Percentiles rank a stretch among this genome's conserved stretches.
Evolutionary conservation across 2,329 filamentous ascomycete species (phyloP).

Genomic region (Coleophoma eucalyptorum): DNA sequence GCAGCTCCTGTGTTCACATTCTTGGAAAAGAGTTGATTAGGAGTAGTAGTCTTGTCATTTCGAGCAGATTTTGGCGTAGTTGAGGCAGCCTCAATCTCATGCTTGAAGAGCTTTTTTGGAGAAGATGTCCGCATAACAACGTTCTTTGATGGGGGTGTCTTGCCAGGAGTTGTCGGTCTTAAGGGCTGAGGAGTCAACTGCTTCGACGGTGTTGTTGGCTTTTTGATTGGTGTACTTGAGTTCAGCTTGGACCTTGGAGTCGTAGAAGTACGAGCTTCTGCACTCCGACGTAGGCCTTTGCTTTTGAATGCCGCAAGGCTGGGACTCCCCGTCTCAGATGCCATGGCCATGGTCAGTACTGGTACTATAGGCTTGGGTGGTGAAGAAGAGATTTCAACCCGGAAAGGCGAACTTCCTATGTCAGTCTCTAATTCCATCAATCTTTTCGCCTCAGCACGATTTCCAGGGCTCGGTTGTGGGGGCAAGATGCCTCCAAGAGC

Average conservation of each 20-base stretch:
- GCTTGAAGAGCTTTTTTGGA: constrained; percentile 39
- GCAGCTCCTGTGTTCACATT: constrained; percentile 49
- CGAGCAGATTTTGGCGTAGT: constrained; percentile 23
- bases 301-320: constrained; percentile 49
- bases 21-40: constrained; percentile 48
- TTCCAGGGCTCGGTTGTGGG: constrained; percentile 30
- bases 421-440: constrained; percentile 57
- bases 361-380: constrained; percentile 30
- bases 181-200: constrained; percentile 38
- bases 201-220: constrained; percentile 33
- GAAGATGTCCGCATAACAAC: constrained; percentile 42
- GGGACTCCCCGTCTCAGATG: constrained; percentile 50
- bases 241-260: constrained; percentile 31
- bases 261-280: constrained; percentile 34
- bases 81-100: constrained; percentile 32
- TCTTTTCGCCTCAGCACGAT: constrained; percentile 46
- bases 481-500: constrained; percentile 52
- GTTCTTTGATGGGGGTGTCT: constrained; percentile 44
- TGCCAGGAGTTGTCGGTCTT: constrained; percentile 42
- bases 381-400: constrained; percentile 24
- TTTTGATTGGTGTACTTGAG: constrained; percentile 25
- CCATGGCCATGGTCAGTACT: constrained; percentile 30
- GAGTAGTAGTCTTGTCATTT: constrained; percentile 30
- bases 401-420: constrained; percentile 40
- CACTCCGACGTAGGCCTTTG: constrained; percentile 44